These are phyloP conservation scores for Daldinia sp. DNA, from an alignment of 2,329 filamentous ascomycete species.

Conservation along the genomic window DNA sequence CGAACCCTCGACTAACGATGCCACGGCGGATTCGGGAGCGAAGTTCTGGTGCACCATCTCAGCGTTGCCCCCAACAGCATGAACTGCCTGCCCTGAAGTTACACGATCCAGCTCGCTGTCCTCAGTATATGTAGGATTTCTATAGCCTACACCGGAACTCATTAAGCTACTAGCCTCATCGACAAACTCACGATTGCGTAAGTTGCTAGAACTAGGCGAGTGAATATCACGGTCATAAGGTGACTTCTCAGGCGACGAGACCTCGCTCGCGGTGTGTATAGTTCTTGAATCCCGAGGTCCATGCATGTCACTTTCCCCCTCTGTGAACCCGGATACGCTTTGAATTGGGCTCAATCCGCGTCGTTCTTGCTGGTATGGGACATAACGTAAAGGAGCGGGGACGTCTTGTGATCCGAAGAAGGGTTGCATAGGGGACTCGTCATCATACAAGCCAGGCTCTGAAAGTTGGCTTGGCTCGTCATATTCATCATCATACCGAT, in stretches of 20 bases:
- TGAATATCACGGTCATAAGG: constrained; percentile 52
- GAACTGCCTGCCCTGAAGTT: constrained; percentile 74
- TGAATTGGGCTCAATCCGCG: constrained; percentile 88
- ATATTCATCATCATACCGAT: constrained; percentile 55
- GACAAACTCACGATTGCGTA: constrained; percentile 61
- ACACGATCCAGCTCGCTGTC: constrained; percentile 67
- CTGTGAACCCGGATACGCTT: constrained; percentile 86
- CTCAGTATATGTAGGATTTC: constrained; percentile 59
- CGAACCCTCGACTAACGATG: constrained; percentile 83
- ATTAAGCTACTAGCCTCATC: constrained; percentile 65
- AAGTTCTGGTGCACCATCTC: constrained; percentile 76
- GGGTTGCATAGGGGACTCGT: constrained; percentile 53
- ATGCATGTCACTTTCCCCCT: constrained; percentile 68
- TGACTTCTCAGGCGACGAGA: constrained; percentile 70
- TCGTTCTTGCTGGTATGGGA: constrained; percentile 73
- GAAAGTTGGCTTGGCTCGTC: constrained; percentile 52
- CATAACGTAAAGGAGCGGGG: constrained; percentile 69
- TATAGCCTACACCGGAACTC: constrained; percentile 65
- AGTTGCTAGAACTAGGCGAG: constrained; percentile 62
- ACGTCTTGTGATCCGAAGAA: constrained; percentile 70
- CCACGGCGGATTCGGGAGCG: constrained; percentile 87
- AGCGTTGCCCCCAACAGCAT: constrained; percentile 75
- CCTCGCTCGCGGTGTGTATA: constrained; percentile 57
- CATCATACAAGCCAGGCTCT: constrained; percentile 51
- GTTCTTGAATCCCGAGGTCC: constrained; percentile 65